phyloP scores from a whole-genome alignment of 306 rosid species.

The Begonia peltatifolia region DNA sequence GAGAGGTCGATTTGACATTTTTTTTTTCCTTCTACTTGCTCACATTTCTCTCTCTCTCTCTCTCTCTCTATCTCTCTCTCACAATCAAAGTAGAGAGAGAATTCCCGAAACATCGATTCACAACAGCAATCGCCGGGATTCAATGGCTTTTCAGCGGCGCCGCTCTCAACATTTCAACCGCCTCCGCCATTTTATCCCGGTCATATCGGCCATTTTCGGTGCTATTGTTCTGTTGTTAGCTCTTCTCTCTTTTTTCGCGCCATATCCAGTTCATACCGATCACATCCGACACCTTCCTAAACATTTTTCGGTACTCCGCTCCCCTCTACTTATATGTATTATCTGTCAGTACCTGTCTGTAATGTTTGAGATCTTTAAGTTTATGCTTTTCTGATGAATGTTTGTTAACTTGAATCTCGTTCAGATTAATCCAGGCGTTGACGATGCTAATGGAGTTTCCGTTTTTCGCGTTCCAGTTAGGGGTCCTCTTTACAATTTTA shows the following conservation, averaged over 20 bases:
- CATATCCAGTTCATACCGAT: constrained; percentile 48
- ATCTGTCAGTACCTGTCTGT: background rate
- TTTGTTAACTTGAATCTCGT: constrained; percentile 6
- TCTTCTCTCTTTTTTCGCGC: constrained; percentile 73
- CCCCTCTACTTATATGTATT: background rate
- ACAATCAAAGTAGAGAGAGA: constrained; percentile 1
- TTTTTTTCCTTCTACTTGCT: background rate
- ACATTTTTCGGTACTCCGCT: constrained; percentile 32
- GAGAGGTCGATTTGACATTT: constrained; percentile 3
- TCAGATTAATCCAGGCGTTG: constrained; percentile 26
- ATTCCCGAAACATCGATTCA: constrained; percentile 2
- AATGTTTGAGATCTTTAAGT: constrained; percentile 1
- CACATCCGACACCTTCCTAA: constrained; percentile 23
- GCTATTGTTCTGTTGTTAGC: constrained; percentile 56
- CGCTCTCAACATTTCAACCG: constrained; percentile 60
- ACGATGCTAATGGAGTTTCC: constrained; percentile 22
- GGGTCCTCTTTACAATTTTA: constrained; percentile 13
- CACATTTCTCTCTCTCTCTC: constrained; percentile 2
- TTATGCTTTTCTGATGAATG: constrained; percentile 3
- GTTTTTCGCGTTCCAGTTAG: constrained; percentile 77
- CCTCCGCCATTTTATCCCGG: constrained; percentile 40
- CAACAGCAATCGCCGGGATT: constrained; percentile 2
- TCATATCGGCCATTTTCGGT: constrained; percentile 48
- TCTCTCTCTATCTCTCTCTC: background rate
- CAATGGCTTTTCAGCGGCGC: constrained; percentile 75